phyloP scores from a whole-genome alignment of 2,329 filamentous ascomycete genomes.

The Colletotrichum sp. region DNA sequence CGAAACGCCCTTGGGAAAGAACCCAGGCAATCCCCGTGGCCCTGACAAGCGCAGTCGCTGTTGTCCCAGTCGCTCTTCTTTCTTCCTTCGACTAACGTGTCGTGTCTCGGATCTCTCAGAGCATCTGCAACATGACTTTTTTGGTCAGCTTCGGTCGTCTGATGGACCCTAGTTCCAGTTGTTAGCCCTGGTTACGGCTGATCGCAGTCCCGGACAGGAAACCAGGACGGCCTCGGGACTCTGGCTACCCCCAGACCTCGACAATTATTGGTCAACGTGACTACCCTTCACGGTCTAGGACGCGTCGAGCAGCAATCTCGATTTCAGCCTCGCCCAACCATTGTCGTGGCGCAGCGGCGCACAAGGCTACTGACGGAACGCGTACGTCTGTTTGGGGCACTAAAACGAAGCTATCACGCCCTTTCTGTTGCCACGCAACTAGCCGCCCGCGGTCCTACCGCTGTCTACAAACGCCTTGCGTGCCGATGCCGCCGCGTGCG shows the following conservation, averaged over 20 bases:
- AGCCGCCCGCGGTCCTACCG: background rate
- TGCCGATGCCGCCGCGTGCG: background rate
- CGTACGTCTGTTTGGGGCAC: background rate
- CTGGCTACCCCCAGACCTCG: background rate
- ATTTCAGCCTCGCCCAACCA: slow-evolving; percentile 2
- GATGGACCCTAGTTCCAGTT: background rate
- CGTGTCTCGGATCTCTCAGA: background rate
- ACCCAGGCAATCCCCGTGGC: background rate
- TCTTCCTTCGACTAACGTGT: background rate
- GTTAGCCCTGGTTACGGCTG: background rate
- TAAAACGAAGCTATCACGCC: background rate
- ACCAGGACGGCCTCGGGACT: background rate
- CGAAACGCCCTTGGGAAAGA: background rate
- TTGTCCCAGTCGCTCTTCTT: background rate
- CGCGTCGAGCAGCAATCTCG: background rate
- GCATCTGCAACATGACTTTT: slow-evolving; percentile 8
- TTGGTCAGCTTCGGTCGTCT: background rate
- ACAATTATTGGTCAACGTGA: background rate
- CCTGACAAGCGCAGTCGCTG: background rate
- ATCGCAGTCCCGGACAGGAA: background rate
- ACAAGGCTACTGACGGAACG: background rate
- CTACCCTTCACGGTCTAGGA: background rate
- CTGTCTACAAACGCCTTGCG: background rate
- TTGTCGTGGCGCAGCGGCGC: background rate
- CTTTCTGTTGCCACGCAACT: background rate